phyloP scores from a whole-genome alignment of 2,329 filamentous ascomycete species.

The Cryphonectria parasitica region DNA sequence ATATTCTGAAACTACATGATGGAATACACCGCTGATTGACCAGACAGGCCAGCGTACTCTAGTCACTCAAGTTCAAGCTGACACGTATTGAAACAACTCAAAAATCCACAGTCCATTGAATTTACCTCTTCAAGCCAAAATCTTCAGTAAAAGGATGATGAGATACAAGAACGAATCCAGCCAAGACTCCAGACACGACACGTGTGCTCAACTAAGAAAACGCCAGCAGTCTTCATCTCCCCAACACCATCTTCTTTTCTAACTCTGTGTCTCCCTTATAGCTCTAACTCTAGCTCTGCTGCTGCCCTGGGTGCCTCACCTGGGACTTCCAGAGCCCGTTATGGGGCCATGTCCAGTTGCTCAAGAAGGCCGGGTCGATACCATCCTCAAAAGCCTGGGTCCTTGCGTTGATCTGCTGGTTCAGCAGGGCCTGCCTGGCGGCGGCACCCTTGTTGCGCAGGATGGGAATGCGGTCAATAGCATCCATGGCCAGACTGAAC shows the following conservation, averaged over 20 bases:
- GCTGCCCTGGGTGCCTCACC: slow-evolving; percentile 13
- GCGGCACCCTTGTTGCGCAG: slow-evolving; percentile 66
- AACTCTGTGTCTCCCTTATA: neutral
- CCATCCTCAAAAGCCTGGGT: slow-evolving; percentile 71
- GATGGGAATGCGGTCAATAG: slow-evolving; percentile 68
- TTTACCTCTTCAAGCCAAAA: neutral
- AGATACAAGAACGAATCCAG: neutral
- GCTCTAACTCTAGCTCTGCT: neutral
- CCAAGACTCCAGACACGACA: neutral
- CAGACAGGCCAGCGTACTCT: neutral
- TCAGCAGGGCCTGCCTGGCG: slow-evolving; percentile 66
- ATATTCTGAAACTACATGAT: slow-evolving; percentile 36
- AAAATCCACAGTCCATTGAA: neutral
- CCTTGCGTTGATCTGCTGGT: slow-evolving; percentile 65
- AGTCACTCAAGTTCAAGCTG: neutral
- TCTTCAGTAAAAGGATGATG: neutral
- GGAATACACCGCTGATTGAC: slow-evolving; percentile 31
- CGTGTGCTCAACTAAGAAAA: slow-evolving; percentile 3
- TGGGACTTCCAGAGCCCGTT: slow-evolving; percentile 44
- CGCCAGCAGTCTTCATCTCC: neutral
- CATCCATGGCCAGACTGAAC: slow-evolving; percentile 76
- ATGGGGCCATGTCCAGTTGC: slow-evolving; percentile 68
- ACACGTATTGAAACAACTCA: neutral
- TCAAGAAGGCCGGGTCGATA: slow-evolving; percentile 68
- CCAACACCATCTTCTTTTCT: neutral